Evolutionary conservation across 2,329 filamentous ascomycete species (phyloP).

Genomic region (Mycosphaerelloides madeirae): DNA sequence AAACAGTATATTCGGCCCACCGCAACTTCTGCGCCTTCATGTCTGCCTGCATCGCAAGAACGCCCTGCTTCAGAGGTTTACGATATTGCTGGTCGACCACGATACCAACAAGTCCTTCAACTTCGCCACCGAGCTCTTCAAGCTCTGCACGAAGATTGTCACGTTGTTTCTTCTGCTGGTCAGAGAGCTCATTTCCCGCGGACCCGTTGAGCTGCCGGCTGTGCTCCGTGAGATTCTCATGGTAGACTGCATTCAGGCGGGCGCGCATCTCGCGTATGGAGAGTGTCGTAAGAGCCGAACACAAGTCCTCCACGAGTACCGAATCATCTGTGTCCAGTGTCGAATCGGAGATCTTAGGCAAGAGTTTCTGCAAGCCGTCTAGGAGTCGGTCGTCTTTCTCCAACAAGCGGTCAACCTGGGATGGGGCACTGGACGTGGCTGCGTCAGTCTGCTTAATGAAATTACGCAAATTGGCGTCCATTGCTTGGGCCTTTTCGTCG

Average conservation of each 20-base stretch:
- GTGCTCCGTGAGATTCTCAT: slow-evolving; percentile 9
- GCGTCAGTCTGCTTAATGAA: slow-evolving; percentile 48
- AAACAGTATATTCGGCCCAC: slow-evolving; percentile 42
- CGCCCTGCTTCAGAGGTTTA: slow-evolving; percentile 51
- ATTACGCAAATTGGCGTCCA: slow-evolving; percentile 33
- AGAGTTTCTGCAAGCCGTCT: slow-evolving; percentile 61
- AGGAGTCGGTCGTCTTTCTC: slow-evolving; percentile 59
- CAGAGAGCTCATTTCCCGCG: slow-evolving; percentile 21
- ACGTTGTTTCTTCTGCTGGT: slow-evolving; percentile 20
- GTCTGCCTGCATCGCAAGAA: slow-evolving; percentile 35
- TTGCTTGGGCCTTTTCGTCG: slow-evolving; percentile 27
- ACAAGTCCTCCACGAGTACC: slow-evolving; percentile 54
- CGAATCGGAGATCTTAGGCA: slow-evolving; percentile 52
- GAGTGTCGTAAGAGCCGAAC: slow-evolving; percentile 41
- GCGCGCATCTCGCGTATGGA: slow-evolving; percentile 39
- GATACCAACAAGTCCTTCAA: slow-evolving; percentile 66
- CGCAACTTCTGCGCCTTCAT: slow-evolving; percentile 32
- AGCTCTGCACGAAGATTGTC: slow-evolving; percentile 58
- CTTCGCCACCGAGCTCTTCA: slow-evolving; percentile 65
- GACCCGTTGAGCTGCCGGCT: slow-evolving; percentile 5
- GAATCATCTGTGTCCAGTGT: slow-evolving; percentile 44
- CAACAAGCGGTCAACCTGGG: slow-evolving; percentile 47
- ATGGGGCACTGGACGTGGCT: slow-evolving; percentile 44
- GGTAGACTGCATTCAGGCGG: slow-evolving; percentile 50
- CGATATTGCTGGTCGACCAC: slow-evolving; percentile 64